Conservation (phyloP, 805 yeast species). For the Cyberlindnera veronae region DNA sequence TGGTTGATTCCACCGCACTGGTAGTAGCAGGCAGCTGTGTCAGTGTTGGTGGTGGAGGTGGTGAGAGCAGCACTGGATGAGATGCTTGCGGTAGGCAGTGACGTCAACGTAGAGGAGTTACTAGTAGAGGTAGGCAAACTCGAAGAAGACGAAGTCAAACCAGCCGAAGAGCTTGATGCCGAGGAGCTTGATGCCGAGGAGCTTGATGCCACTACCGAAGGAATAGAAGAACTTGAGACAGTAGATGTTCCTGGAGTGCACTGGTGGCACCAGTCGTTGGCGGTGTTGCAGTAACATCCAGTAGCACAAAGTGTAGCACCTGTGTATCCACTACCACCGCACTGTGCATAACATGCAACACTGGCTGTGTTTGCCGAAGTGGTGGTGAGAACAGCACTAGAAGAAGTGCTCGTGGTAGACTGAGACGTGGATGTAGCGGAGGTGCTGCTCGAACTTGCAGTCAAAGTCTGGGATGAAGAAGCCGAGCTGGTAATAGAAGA, state of each 20-base stretch:
- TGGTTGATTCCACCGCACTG: not conserved
- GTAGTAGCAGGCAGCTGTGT: not conserved
- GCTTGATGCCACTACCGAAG: not conserved
- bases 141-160: not conserved
- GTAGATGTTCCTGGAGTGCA: conserved; percentile 16
- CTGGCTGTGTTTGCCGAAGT: conserved; percentile 1
- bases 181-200: not conserved
- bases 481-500: conserved; percentile 1
- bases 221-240: not conserved
- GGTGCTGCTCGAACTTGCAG: too few relatives aligned
- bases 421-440: conserved; percentile 7
- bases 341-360: conserved; percentile 10
- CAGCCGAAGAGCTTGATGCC: not conserved
- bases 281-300: conserved; percentile 12
- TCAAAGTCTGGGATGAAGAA: too few relatives aligned
- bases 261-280: conserved; percentile 17
- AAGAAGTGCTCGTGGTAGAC: not conserved
- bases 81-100: not conserved
- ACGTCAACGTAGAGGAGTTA: too few relatives aligned
- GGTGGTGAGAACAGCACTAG: conserved; percentile 1
- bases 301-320: conserved; percentile 14
- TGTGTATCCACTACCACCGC: conserved; percentile 18
- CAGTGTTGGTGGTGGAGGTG: not conserved
- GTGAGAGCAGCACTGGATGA: not conserved
- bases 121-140: too few relatives aligned